Conservation (phyloP, 129 eudicot genomes). For the Helianthus tuberosus region DNA sequence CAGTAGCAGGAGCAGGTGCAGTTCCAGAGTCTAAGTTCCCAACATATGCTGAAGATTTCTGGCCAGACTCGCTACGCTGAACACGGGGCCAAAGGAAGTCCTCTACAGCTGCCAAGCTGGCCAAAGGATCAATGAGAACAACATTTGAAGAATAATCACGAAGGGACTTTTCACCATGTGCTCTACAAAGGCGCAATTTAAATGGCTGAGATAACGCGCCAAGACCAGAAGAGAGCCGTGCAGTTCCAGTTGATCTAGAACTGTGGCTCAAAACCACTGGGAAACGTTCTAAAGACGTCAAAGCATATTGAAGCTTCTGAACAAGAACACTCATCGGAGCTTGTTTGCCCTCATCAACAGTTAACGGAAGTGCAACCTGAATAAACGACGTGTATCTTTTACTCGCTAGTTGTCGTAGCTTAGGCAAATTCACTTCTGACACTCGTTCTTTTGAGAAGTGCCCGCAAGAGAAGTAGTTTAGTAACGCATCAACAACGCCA, state of each 20-base stretch:
- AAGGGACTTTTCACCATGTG: slow-evolving; percentile 86
- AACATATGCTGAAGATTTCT: slow-evolving; percentile 61
- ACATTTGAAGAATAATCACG: slow-evolving; percentile 97
- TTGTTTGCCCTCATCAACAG: slow-evolving; percentile 45
- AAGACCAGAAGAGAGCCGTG: slow-evolving; percentile 82
- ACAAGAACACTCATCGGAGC: slow-evolving; percentile 81
- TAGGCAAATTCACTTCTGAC: slow-evolving; percentile 59
- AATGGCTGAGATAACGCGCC: slow-evolving; percentile 94
- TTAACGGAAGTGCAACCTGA: slow-evolving; percentile 69
- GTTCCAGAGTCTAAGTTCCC: slow-evolving; percentile 73
- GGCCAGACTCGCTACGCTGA: slow-evolving; percentile 72
- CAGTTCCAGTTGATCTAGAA: slow-evolving; percentile 71
- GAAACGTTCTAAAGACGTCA: slow-evolving; percentile 90
- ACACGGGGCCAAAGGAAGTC: slow-evolving; percentile 97
- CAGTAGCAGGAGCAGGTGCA: slow-evolving; percentile 56
- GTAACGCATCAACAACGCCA: slow-evolving; percentile 82
- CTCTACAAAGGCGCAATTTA: slow-evolving; percentile 93
- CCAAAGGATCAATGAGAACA: slow-evolving; percentile 89
- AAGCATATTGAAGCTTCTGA: slow-evolving; percentile 91
- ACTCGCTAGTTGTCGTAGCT: slow-evolving; percentile 77
- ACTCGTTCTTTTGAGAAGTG: slow-evolving; percentile 72
- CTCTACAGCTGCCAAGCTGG: slow-evolving; percentile 96
- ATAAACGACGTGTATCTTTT: slow-evolving; percentile 75
- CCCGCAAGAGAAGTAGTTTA: slow-evolving; percentile 87
- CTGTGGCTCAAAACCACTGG: slow-evolving; percentile 91